Conservation (phyloP, 495 filamentous ascomycete genomes). For the Durotheca rogersii region DNA sequence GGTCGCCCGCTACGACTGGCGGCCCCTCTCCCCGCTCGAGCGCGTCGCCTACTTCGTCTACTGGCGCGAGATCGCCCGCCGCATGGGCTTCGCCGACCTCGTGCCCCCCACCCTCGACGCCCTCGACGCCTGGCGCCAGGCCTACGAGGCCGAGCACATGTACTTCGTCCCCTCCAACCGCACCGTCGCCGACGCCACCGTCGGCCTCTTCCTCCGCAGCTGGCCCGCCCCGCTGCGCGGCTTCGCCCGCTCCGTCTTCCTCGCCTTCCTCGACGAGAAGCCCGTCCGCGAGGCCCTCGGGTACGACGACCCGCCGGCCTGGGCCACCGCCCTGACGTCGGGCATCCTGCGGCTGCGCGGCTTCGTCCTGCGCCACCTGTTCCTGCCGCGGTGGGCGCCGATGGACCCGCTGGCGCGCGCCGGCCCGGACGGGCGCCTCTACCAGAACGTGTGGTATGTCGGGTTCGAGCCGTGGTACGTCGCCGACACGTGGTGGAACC, state of each 20-base stretch:
- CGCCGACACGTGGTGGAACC: conserved; percentile 56
- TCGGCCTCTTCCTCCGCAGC: conserved; percentile 54
- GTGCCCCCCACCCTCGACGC: conserved; percentile 52
- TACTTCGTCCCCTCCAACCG: conserved; percentile 54
- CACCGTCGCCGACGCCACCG: conserved; percentile 57
- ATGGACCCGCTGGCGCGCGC: conserved; percentile 44
- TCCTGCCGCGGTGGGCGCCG: conserved; percentile 52
- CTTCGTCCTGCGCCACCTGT: conserved; percentile 53
- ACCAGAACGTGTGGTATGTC: conserved; percentile 38
- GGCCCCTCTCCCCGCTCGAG: conserved; percentile 40
- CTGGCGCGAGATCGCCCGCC: conserved; percentile 44
- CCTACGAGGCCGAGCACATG: conserved; percentile 57
- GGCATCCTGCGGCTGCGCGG: conserved; percentile 48
- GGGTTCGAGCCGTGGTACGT: conserved; percentile 62
- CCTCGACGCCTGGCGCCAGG: conserved; percentile 50
- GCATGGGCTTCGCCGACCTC: conserved; percentile 35
- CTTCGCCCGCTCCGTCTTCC: conserved; percentile 52
- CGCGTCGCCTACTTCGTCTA: conserved; percentile 42
- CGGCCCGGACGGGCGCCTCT: conserved; percentile 48
- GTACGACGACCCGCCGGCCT: conserved; percentile 39
- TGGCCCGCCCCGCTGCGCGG: conserved; percentile 50
- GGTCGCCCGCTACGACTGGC: conserved; percentile 46
- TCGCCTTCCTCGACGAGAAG: conserved; percentile 61
- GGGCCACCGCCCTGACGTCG: conserved; percentile 43
- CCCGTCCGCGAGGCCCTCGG: conserved; percentile 56